Conservation (phyloP, 2,329 filamentous ascomycete genomes). For the Colletotrichum shisoi region DNA sequence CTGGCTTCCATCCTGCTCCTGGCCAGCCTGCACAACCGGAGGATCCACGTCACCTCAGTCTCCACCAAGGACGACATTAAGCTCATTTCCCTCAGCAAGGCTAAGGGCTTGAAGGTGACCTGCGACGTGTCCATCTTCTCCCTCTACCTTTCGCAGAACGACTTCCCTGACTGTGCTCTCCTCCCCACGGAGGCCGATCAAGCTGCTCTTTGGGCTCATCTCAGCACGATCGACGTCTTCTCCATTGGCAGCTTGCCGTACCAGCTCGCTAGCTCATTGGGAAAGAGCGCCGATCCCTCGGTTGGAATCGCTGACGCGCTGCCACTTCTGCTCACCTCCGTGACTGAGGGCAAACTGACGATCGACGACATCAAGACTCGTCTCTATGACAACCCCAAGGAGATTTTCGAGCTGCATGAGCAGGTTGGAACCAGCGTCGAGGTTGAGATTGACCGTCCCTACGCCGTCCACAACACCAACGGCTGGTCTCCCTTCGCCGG, state of each 20-base stretch:
- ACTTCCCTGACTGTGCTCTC: constrained; percentile 72
- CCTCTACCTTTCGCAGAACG: constrained; percentile 75
- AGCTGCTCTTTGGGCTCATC: constrained; percentile 75
- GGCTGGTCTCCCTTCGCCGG: constrained; percentile 77
- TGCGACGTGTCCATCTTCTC: constrained; percentile 85
- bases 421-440: constrained; percentile 77
- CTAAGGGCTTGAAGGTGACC: constrained; percentile 81
- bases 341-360: constrained; percentile 75
- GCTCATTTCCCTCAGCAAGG: constrained; percentile 78
- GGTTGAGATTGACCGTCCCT: constrained; percentile 77
- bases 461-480: constrained; percentile 61
- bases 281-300: constrained; percentile 63
- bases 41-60: constrained; percentile 81
- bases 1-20: constrained; percentile 81
- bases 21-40: constrained; percentile 78
- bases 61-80: constrained; percentile 83
- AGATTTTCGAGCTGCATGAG: constrained; percentile 83
- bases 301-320: constrained; percentile 77
- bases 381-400: constrained; percentile 79
- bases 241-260: constrained; percentile 81
- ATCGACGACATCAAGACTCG: constrained; percentile 75
- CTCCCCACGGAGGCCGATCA: constrained; percentile 75
- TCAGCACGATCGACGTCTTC: constrained; percentile 79
- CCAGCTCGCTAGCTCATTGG: constrained; percentile 69
- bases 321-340: constrained; percentile 77